Percentiles rank a stretch among this genome's conserved stretches.
Evolutionary conservation across 371 early-diverging fungal genomes (phyloP).

Genomic region (Globomyces sp.): DNA sequence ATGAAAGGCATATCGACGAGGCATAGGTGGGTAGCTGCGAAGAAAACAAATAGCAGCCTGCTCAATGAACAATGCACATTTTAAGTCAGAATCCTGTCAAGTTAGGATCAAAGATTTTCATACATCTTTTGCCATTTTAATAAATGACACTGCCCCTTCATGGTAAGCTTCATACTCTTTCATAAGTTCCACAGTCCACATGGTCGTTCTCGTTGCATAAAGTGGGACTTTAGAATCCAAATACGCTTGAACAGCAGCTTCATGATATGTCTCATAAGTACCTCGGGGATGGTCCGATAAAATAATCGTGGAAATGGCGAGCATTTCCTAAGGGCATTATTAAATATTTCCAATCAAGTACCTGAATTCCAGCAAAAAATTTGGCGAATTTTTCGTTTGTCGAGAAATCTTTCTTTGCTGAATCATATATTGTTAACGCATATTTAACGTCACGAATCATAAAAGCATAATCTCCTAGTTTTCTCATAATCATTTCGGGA

Average conservation of each 20-base stretch:
- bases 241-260: constrained; percentile 74
- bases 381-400: constrained; percentile 43
- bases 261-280: constrained; percentile 69
- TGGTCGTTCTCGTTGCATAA: constrained; percentile 69
- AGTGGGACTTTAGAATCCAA: constrained; percentile 59
- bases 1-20: constrained; percentile 85
- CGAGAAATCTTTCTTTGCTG: constrained; percentile 80
- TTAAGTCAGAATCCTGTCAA: constrained; percentile 52
- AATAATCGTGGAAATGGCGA: constrained; percentile 79
- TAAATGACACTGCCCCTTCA: constrained; percentile 67
- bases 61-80: constrained; percentile 79
- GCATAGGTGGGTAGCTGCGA: constrained; percentile 56
- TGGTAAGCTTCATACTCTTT: constrained; percentile 64
- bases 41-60: constrained; percentile 84
- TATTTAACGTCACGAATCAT: constrained; percentile 92
- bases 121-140: constrained; percentile 73
- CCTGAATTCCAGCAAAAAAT: constrained; percentile 34
- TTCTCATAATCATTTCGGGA: constrained; percentile 87
- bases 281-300: constrained; percentile 55
- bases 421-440: constrained; percentile 85
- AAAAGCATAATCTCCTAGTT: constrained; percentile 91
- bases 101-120: background rate
- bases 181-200: constrained; percentile 79
- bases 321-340: constrained; percentile 68
- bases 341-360: constrained; percentile 26